Percentiles rank a stretch among this genome's conserved stretches.
phyloP scores from a whole-genome alignment of 352 stramenopile species.

The Phytophthora tentaculata region DNA sequence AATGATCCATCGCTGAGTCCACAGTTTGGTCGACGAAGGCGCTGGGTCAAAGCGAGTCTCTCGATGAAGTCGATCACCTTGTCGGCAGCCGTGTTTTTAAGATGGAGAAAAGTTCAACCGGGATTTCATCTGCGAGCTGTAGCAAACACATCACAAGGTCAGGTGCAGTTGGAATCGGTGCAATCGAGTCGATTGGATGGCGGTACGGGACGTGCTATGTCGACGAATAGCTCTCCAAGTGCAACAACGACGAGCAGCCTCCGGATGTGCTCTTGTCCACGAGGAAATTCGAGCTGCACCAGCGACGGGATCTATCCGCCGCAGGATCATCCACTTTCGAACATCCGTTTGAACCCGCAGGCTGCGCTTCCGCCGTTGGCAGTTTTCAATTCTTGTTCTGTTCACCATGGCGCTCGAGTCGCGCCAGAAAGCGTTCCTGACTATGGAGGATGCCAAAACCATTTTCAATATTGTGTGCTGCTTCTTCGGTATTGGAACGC shows the following conservation, averaged over 20 bases:
- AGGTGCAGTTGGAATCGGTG: constrained; percentile 6
- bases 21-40: too few species aligned
- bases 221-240: constrained; percentile 19
- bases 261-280: constrained; percentile 37
- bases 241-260: constrained; percentile 40
- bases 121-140: constrained; percentile 11
- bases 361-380: neutral
- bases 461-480: constrained; percentile 69
- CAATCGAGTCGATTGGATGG: constrained; percentile 20
- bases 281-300: constrained; percentile 32
- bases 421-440: constrained; percentile 42
- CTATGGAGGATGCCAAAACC: constrained; percentile 61
- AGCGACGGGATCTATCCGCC: constrained; percentile 17
- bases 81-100: too few species aligned
- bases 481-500: constrained; percentile 69
- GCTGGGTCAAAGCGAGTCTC: too few species aligned
- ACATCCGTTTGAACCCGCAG: constrained; percentile 14
- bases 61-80: neutral
- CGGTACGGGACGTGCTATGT: constrained; percentile 29
- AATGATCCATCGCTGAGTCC: constrained; percentile 10
- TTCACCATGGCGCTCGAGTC: constrained; percentile 19
- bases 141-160: constrained; percentile 12
- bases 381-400: neutral
- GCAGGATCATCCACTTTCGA: constrained; percentile 32
- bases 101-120: constrained; percentile 16